These are phyloP conservation scores for Candida anutae DNA, from an alignment of 1,139 yeast species.

Conservation along the genomic window DNA sequence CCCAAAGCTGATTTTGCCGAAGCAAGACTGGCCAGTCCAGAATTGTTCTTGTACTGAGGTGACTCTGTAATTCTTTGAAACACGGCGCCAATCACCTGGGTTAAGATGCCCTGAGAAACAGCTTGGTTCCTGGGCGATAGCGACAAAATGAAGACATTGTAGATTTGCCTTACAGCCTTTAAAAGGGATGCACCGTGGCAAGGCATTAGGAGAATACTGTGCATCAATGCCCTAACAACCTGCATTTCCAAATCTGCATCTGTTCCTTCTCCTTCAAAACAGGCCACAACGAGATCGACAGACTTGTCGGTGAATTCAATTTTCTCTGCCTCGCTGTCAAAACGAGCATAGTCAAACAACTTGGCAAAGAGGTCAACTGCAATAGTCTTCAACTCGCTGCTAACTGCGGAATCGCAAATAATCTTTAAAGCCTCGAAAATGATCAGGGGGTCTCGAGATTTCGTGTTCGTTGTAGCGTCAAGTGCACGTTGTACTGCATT, in stretches of 20 bases:
- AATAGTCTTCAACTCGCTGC: slow-evolving; percentile 25
- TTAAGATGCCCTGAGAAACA: slow-evolving; percentile 89
- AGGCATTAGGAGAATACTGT: slow-evolving; percentile 74
- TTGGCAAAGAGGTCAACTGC: slow-evolving; percentile 42
- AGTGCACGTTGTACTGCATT: slow-evolving; percentile 28
- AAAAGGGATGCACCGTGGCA: slow-evolving; percentile 87
- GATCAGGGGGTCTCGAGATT: slow-evolving; percentile 25
- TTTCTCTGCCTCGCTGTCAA: slow-evolving; percentile 31
- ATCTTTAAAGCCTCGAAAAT: slow-evolving; percentile 34
- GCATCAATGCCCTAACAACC: slow-evolving; percentile 84
- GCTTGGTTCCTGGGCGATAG: slow-evolving; percentile 79
- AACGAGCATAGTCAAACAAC: slow-evolving; percentile 36
- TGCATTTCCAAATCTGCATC: slow-evolving; percentile 86
- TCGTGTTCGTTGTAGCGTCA: slow-evolving; percentile 23
- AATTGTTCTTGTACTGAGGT: slow-evolving; percentile 10
- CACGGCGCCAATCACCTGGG: slow-evolving; percentile 81
- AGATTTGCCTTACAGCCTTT: slow-evolving; percentile 87
- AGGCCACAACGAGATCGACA: slow-evolving; percentile 74
- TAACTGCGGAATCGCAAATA: slow-evolving; percentile 26
- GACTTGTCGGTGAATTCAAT: slow-evolving; percentile 73
- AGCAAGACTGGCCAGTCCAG: slow-evolving; percentile 14
- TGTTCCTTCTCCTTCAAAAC: slow-evolving; percentile 88
- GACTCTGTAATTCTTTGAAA: slow-evolving; percentile 62
- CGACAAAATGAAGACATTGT: slow-evolving; percentile 84
- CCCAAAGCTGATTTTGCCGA: slow-evolving; percentile 12